phyloP scores from a whole-genome alignment of 192 early-diverging fungal species.

The Rhizophlyctis rosea region DNA sequence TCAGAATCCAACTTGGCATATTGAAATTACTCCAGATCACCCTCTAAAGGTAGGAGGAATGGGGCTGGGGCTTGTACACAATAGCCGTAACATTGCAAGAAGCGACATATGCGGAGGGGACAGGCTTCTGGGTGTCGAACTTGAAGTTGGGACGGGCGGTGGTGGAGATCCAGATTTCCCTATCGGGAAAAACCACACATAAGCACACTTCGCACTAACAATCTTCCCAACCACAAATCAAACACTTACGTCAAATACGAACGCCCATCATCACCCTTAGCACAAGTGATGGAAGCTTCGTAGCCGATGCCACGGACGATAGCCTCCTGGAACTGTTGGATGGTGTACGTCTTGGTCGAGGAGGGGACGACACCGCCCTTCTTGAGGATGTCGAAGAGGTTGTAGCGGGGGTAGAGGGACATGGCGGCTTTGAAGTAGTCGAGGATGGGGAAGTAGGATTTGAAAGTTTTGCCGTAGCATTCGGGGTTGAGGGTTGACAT shows the following conservation, averaged over 20 bases:
- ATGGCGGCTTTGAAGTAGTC: conserved; percentile 59
- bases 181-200: too few relatives aligned
- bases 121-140: conserved; percentile 11
- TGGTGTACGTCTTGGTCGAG: conserved; percentile 20
- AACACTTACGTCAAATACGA: conserved; percentile 3
- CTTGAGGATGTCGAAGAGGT: conserved; percentile 50
- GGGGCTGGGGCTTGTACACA: conserved; percentile 10
- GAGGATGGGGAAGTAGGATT: conserved; percentile 49
- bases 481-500: conserved; percentile 59
- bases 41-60: too few relatives aligned
- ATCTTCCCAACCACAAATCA: too few relatives aligned
- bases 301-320: conserved; percentile 24
- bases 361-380: conserved; percentile 42
- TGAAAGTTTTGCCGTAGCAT: conserved; percentile 49
- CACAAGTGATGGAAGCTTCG: conserved; percentile 24
- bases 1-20: too few relatives aligned
- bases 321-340: conserved; percentile 23
- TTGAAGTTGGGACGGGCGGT: conserved; percentile 4
- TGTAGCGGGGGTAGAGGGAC: conserved; percentile 51
- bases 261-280: conserved; percentile 7
- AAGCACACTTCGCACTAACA: too few relatives aligned
- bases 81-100: not conserved
- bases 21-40: too few relatives aligned
- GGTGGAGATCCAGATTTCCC: conserved; percentile 11
- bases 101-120: too few relatives aligned